A percentile compares a stretch with the other conserved stretches of the same genome.
Evolutionary conservation across 1,139 yeast genomes (phyloP).

Genomic region (Debaryomyces sp.): DNA sequence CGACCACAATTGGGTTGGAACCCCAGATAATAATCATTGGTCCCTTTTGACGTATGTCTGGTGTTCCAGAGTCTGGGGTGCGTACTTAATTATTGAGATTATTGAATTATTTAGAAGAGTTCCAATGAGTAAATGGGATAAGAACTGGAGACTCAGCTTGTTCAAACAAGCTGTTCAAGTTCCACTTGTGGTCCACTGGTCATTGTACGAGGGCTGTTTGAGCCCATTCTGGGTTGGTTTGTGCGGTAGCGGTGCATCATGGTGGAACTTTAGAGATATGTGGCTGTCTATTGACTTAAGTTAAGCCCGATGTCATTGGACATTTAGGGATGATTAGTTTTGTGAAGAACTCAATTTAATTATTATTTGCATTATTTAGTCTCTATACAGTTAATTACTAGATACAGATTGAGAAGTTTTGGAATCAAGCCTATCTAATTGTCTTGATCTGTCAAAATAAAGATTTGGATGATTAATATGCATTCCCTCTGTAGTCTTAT

Average conservation of each 20-base stretch:
- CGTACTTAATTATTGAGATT: constrained; percentile 50
- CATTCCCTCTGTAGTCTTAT: constrained; percentile 35
- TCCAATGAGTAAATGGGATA: constrained; percentile 41
- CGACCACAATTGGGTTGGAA: constrained; percentile 57
- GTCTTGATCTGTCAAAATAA: constrained; percentile 77
- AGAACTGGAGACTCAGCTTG: constrained; percentile 37
- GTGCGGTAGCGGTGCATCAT: constrained; percentile 51
- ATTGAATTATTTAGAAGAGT: constrained; percentile 46
- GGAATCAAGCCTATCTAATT: constrained; percentile 30
- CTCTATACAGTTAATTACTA: background rate
- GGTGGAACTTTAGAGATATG: constrained; percentile 46
- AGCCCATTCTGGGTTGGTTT: constrained; percentile 55
- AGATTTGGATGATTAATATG: constrained; percentile 85
- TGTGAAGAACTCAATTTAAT: background rate
- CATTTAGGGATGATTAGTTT: background rate
- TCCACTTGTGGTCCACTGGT: constrained; percentile 64
- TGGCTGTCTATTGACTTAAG: constrained; percentile 42
- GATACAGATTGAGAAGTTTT: constrained; percentile 6
- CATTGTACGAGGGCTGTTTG: constrained; percentile 55
- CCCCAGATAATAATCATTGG: constrained; percentile 47
- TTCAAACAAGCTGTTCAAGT: constrained; percentile 49
- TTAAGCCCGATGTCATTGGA: background rate
- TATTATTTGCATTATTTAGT: background rate
- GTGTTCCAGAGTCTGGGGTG: constrained; percentile 62
- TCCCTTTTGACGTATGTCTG: constrained; percentile 48